These are phyloP conservation scores for Davidsoniella eucalypti DNA, from an alignment of 2,329 filamentous ascomycete genomes.

Conservation along the genomic window DNA sequence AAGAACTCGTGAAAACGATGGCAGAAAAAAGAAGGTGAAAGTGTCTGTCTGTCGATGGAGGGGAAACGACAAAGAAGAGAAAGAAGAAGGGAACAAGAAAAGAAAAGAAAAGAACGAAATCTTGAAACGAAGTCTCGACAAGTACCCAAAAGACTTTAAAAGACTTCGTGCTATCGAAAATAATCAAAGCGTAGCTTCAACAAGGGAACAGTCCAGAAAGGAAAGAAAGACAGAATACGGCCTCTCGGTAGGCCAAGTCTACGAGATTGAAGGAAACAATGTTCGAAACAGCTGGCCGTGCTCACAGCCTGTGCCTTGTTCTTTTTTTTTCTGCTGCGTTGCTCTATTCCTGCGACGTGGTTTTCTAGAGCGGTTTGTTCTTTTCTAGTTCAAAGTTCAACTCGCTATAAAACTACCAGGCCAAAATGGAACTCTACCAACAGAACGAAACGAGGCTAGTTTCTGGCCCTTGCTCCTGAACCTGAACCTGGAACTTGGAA, in stretches of 20 bases:
- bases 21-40: neutral
- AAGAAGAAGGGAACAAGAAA: constrained; percentile 5
- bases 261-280: constrained; percentile 4
- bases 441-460: constrained; percentile 13
- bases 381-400: too few relatives aligned
- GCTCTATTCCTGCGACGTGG: too few relatives aligned
- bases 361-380: too few relatives aligned
- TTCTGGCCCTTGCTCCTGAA: constrained; percentile 12
- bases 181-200: too few relatives aligned
- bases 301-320: too few relatives aligned
- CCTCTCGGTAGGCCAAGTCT: neutral
- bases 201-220: too few relatives aligned
- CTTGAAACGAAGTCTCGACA: neutral
- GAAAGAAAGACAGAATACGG: too few relatives aligned
- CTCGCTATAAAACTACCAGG: neutral
- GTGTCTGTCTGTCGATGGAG: neutral
- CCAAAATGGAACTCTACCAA: constrained; percentile 7
- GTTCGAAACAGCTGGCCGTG: neutral
- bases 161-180: too few relatives aligned
- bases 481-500: constrained; percentile 13
- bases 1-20: neutral
- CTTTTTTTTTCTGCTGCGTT: too few relatives aligned
- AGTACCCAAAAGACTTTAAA: constrained; percentile 1
- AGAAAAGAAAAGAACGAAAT: constrained; percentile 2
- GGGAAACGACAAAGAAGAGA: neutral